These are phyloP conservation scores for Cercospora citrullina DNA, from an alignment of 2,329 filamentous ascomycete species.

Conservation along the genomic window DNA sequence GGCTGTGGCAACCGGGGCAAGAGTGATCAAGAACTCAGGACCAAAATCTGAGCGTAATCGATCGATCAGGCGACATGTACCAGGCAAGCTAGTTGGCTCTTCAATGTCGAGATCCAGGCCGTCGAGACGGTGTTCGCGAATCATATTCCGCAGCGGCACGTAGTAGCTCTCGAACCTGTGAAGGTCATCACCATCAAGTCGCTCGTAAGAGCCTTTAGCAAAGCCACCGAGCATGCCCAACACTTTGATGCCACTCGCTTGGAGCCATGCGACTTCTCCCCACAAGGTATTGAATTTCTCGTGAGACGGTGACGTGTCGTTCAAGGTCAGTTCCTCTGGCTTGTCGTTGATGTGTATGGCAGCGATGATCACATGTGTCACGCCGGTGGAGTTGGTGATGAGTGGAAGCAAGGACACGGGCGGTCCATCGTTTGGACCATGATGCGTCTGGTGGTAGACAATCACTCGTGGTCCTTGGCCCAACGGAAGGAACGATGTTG, in stretches of 20 bases:
- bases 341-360: constrained; percentile 78
- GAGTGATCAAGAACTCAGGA: constrained; percentile 69
- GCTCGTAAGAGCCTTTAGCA: constrained; percentile 68
- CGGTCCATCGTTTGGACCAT: constrained; percentile 51
- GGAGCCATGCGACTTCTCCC: constrained; percentile 71
- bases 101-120: constrained; percentile 80
- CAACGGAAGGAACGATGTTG: constrained; percentile 37
- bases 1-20: constrained; percentile 79
- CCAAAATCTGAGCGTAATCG: constrained; percentile 64
- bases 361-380: constrained; percentile 82
- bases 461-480: constrained; percentile 48
- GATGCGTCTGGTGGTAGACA: constrained; percentile 66
- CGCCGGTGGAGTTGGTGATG: constrained; percentile 58
- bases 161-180: constrained; percentile 73
- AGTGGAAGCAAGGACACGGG: constrained; percentile 65
- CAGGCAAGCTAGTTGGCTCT: constrained; percentile 68
- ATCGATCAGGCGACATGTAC: constrained; percentile 56
- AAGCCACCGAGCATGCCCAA: constrained; percentile 87
- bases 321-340: constrained; percentile 70
- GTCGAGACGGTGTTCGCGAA: constrained; percentile 63
- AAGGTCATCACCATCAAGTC: constrained; percentile 59
- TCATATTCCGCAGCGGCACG: constrained; percentile 63
- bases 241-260: constrained; percentile 73
- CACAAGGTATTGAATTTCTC: constrained; percentile 71
- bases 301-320: constrained; percentile 69